phyloP scores from a whole-genome alignment of 129 eudicot species.

The Lactuca saligna region DNA sequence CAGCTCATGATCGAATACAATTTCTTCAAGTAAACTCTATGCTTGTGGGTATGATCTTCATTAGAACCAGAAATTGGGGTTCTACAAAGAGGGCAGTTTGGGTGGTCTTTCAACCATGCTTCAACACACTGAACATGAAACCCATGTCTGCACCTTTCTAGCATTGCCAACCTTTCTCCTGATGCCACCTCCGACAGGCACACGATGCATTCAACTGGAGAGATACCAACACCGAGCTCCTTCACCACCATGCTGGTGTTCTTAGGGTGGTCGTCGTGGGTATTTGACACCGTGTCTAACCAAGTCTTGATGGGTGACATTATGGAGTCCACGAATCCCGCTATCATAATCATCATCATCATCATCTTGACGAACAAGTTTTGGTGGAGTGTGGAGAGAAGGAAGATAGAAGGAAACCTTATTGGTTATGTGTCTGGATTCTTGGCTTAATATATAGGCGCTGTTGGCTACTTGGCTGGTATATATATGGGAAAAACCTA shows the following conservation, averaged over 20 bases:
- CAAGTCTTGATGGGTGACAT: slow-evolving; percentile 26
- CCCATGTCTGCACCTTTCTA: slow-evolving; percentile 28
- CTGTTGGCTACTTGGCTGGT: not conserved
- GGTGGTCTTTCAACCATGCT: slow-evolving; percentile 31
- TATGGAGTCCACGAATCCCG: slow-evolving; percentile 30
- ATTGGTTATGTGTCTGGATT: slow-evolving; percentile 5
- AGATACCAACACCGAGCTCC: not conserved
- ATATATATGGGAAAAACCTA: not conserved
- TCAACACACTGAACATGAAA: slow-evolving; percentile 31
- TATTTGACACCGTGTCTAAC: slow-evolving; percentile 1
- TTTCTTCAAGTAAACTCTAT: slow-evolving; percentile 14
- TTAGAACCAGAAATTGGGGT: slow-evolving; percentile 4
- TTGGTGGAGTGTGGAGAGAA: too few relatives aligned
- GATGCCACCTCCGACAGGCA: slow-evolving; percentile 22
- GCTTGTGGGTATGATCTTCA: not conserved
- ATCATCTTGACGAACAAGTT: slow-evolving; percentile 5
- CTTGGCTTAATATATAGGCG: slow-evolving; percentile 10
- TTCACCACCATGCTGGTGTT: not conserved
- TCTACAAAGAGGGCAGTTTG: slow-evolving; percentile 42
- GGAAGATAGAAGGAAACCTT: not conserved
- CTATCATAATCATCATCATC: slow-evolving; percentile 43
- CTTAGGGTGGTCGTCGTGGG: not conserved
- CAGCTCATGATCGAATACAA: not conserved
- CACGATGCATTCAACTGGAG: slow-evolving; percentile 27
- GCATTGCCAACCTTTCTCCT: slow-evolving; percentile 19